Percentiles rank a stretch among this genome's conserved stretches.
These are phyloP conservation scores for Starmerella kuoi DNA, from an alignment of 805 yeast genomes.

Conservation along the genomic window DNA sequence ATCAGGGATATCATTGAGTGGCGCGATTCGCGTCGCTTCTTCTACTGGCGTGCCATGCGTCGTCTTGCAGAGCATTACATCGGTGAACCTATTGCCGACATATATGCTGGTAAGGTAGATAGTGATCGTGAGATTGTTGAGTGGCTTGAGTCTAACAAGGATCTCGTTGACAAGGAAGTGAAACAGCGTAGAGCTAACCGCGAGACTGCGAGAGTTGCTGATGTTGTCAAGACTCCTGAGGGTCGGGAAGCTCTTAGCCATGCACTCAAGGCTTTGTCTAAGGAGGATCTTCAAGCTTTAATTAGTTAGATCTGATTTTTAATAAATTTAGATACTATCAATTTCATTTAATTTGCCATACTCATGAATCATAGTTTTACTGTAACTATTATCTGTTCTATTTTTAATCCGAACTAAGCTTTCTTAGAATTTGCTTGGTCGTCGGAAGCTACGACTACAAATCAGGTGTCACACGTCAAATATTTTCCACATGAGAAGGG, in stretches of 20 bases:
- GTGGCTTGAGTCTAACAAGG: conserved; percentile 34
- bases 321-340: too few relatives aligned
- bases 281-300: conserved; percentile 28
- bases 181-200: conserved; percentile 1
- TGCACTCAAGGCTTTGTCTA: conserved; percentile 27
- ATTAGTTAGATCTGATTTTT: too few relatives aligned
- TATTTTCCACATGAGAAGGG: too few relatives aligned
- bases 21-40: conserved; percentile 81
- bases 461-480: too few relatives aligned
- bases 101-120: conserved; percentile 38
- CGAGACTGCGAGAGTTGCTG: conserved; percentile 9
- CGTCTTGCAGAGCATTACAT: conserved; percentile 87
- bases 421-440: too few relatives aligned
- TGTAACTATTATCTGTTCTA: too few relatives aligned
- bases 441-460: too few relatives aligned
- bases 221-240: conserved; percentile 6
- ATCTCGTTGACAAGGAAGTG: conserved; percentile 10
- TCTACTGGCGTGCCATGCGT: conserved; percentile 98
- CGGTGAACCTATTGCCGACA: conserved; percentile 22
- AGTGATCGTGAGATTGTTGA: conserved; percentile 67
- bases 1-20: conserved; percentile 77
- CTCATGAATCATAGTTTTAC: too few relatives aligned
- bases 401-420: too few relatives aligned
- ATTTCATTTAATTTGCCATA: too few relatives aligned
- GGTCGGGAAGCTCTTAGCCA: conserved; percentile 23